A percentile compares a stretch with the other conserved stretches of the same genome.
These are phyloP conservation scores for Melanogaster broomeanus DNA, from an alignment of 768 basidiomycete species.

Conservation along the genomic window DNA sequence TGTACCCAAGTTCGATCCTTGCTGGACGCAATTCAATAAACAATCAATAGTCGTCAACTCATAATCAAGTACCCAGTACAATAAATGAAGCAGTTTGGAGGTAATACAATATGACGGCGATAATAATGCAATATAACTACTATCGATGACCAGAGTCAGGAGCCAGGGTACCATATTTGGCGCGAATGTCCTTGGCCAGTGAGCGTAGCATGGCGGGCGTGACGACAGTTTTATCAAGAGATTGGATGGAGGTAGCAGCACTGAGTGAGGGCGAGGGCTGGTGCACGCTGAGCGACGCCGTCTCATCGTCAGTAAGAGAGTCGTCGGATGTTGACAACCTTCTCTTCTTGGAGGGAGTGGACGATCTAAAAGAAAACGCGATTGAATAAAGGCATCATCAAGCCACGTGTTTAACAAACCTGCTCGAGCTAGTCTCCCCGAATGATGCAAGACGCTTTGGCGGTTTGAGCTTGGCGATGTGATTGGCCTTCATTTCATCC, in stretches of 20 bases:
- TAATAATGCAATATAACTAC: neutral
- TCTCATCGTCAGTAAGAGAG: slow-evolving; percentile 34
- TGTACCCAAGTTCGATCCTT: neutral
- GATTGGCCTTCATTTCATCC: slow-evolving; percentile 38
- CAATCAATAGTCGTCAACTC: neutral
- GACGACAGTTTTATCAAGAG: slow-evolving; percentile 40
- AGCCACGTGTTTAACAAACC: slow-evolving; percentile 33
- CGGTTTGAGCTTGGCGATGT: slow-evolving; percentile 44
- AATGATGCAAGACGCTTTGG: slow-evolving; percentile 50
- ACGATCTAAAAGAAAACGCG: slow-evolving; percentile 22
- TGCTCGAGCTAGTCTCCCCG: slow-evolving; percentile 38
- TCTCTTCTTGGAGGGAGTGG: slow-evolving; percentile 41
- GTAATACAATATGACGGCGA: slow-evolving; percentile 7
- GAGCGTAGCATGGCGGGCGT: slow-evolving; percentile 66
- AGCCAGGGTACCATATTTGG: slow-evolving; percentile 28
- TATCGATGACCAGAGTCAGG: slow-evolving; percentile 10
- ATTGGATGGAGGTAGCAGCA: slow-evolving; percentile 41
- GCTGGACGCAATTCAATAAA: neutral
- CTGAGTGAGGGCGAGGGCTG: slow-evolving; percentile 48
- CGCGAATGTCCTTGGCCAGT: slow-evolving; percentile 30
- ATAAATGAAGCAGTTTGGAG: neutral
- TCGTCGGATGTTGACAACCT: slow-evolving; percentile 41
- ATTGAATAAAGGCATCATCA: neutral
- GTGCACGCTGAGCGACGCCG: slow-evolving; percentile 13
- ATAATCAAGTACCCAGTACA: neutral